Evolutionary conservation across 352 stramenopile species (phyloP), one percentile per base, ranked within the genome.

Genomic region (Phytophthora sp.): DNA sequence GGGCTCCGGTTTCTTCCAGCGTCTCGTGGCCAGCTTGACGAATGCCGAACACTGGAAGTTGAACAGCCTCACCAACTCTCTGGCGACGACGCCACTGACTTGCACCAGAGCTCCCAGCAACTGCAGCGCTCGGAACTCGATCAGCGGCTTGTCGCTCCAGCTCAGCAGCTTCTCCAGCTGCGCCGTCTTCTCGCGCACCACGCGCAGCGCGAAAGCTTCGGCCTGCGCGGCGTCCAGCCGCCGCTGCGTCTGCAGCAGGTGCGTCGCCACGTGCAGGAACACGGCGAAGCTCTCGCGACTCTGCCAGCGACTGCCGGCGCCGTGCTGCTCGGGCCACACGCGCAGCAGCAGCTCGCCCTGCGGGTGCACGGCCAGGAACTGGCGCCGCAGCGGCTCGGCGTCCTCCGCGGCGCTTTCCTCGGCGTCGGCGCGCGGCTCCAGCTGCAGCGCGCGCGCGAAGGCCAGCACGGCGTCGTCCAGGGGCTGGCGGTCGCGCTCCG

Each of bases 81-180:
- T 66, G 20, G 85, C 84, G 2, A 76, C 48, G 3, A 54, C 59
- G 15, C 68, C 65, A 20, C 76, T 85, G 4, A 88, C 62, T 8
- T 52, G 42, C 5, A 72, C 79, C 28, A 94, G 66, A 11, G 50
- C 32, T 1, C 65, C 69, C 54, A 91, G 69, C 31, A 96, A 66
- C 55, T 87, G 54, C 42, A 96, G 76, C 24, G 84, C 82, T 34
- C 80, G 72, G 61, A 82, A 90, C 53, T 89, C 84, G 49, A 96
- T 86, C 13, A 83, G 46, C 12, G 87, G 87, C 69, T 94, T 94
- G 75, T 96, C 87, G 51, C 81, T 94, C 87, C 87, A 96, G 37
- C 80, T 82, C 31, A 96, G 56, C 45, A 88, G 52, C 59, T 91
- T 96, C 56, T 92, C 79, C 3, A 94, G 64, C 30, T 62, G 62